Conservation (phyloP, 768 basidiomycete species). For the Boletus patriciae region DNA sequence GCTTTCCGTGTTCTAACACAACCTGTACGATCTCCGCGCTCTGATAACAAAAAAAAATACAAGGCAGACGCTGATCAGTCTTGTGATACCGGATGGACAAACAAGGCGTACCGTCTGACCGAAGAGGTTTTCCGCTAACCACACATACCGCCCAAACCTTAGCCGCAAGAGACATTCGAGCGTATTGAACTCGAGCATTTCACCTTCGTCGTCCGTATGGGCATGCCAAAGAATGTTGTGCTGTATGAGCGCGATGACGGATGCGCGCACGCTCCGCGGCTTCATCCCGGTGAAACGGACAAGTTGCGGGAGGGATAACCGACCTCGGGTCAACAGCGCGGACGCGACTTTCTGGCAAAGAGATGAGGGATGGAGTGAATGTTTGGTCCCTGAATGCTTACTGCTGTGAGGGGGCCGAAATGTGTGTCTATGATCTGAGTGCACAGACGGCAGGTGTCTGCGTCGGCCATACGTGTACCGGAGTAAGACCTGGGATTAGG, state of each 20-base stretch:
- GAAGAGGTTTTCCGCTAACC: slow-evolving; percentile 67
- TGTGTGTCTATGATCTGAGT: slow-evolving; percentile 61
- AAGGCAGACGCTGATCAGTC: background rate
- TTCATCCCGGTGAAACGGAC: slow-evolving; percentile 68
- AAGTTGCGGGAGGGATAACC: slow-evolving; percentile 69
- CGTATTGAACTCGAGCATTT: slow-evolving; percentile 78
- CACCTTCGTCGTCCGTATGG: slow-evolving; percentile 65
- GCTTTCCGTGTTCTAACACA: slow-evolving; percentile 83
- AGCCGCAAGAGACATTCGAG: slow-evolving; percentile 81
- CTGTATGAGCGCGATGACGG: slow-evolving; percentile 79
- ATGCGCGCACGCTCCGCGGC: slow-evolving; percentile 64
- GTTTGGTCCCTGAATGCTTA: slow-evolving; percentile 35
- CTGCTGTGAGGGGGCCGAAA: slow-evolving; percentile 66
- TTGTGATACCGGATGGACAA: background rate
- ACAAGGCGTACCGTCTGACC: slow-evolving; percentile 60
- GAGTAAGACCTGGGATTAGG: background rate
- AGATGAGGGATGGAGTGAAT: background rate
- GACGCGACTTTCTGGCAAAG: slow-evolving; percentile 64
- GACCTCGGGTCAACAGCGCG: slow-evolving; percentile 75
- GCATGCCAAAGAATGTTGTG: slow-evolving; percentile 92
- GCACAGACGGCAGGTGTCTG: slow-evolving; percentile 60
- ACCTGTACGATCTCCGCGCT: slow-evolving; percentile 73
- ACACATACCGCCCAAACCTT: slow-evolving; percentile 81
- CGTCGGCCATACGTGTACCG: slow-evolving; percentile 54
- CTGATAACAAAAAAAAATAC: slow-evolving; percentile 38